Percentiles rank a stretch among this genome's conserved stretches.
These are phyloP conservation scores for Hirsutella rhossiliensis DNA, from an alignment of 2,329 filamentous ascomycete species.

Conservation along the genomic window DNA sequence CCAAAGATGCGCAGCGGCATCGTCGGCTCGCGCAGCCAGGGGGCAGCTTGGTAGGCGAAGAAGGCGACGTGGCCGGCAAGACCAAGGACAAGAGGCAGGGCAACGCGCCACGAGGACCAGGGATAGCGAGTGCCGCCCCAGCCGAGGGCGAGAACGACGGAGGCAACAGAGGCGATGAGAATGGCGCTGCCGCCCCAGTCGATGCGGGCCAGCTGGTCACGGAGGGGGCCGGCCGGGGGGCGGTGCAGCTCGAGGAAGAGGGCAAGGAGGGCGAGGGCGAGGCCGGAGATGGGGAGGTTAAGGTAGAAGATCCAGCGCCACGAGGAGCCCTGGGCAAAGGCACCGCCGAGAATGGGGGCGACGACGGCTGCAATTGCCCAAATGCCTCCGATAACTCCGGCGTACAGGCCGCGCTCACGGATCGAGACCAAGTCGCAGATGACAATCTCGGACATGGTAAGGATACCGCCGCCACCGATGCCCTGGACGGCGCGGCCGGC, in stretches of 20 bases:
- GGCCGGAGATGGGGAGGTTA: conserved; percentile 22
- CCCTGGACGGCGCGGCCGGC: conserved; percentile 31
- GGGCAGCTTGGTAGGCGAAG: background rate
- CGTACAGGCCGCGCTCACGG: conserved; percentile 28
- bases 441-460: conserved; percentile 10
- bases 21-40: too few relatives aligned
- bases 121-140: conserved; percentile 25
- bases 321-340: conserved; percentile 5
- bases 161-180: conserved; percentile 21
- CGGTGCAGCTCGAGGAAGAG: conserved; percentile 21
- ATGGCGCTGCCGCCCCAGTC: conserved; percentile 29
- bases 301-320: conserved; percentile 31
- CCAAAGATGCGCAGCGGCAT: too few relatives aligned
- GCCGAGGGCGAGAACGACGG: conserved; percentile 19
- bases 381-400: conserved; percentile 16
- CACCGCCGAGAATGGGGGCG: conserved; percentile 14
- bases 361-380: conserved; percentile 16
- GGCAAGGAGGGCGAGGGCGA: conserved; percentile 13
- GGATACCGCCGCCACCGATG: conserved; percentile 8
- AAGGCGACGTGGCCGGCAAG: conserved; percentile 14
- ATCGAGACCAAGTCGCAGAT: conserved; percentile 35
- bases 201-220: conserved; percentile 12
- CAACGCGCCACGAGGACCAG: conserved; percentile 6
- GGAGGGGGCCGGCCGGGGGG: background rate
- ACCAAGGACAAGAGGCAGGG: conserved; percentile 30